A percentile compares a stretch with the other conserved stretches of the same genome.
phyloP scores from a whole-genome alignment of 345 rosid genomes.

The Sisymbrium irio region DNA sequence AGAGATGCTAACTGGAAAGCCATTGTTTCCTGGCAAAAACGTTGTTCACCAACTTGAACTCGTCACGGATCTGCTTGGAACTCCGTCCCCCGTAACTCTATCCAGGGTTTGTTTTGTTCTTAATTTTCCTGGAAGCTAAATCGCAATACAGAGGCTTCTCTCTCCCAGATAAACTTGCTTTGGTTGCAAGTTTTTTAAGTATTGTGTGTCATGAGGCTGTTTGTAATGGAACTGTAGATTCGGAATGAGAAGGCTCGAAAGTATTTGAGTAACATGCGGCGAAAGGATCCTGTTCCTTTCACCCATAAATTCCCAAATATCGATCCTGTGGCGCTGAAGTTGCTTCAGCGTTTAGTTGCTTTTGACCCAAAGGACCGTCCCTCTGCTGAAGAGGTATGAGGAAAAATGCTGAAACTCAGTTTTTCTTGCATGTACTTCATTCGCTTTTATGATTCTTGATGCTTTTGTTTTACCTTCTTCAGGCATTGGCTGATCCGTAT shows the following conservation, averaged over 20 bases:
- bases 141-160: slow-evolving; percentile 36
- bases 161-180: slow-evolving; percentile 32
- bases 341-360: slow-evolving; percentile 83
- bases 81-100: slow-evolving; percentile 69
- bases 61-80: slow-evolving; percentile 95
- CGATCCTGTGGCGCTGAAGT: slow-evolving; percentile 69
- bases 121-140: slow-evolving; percentile 27
- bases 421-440: neutral
- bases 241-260: slow-evolving; percentile 94
- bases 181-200: slow-evolving; percentile 26
- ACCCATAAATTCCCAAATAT: slow-evolving; percentile 56
- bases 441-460: neutral
- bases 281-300: slow-evolving; percentile 63
- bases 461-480: slow-evolving; percentile 24
- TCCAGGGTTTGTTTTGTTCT: slow-evolving; percentile 67
- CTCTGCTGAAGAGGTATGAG: slow-evolving; percentile 82
- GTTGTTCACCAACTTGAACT: slow-evolving; percentile 89
- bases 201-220: slow-evolving; percentile 28
- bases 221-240: slow-evolving; percentile 54
- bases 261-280: slow-evolving; percentile 75
- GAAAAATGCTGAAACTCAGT: neutral
- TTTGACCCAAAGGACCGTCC: slow-evolving; percentile 96
- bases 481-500: slow-evolving; percentile 95
- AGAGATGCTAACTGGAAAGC: slow-evolving; percentile 85
- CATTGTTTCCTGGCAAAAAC: slow-evolving; percentile 95